Evolutionary conservation across 2,329 filamentous ascomycete genomes (phyloP).

Genomic region (Pyricularia pennisetigena): DNA sequence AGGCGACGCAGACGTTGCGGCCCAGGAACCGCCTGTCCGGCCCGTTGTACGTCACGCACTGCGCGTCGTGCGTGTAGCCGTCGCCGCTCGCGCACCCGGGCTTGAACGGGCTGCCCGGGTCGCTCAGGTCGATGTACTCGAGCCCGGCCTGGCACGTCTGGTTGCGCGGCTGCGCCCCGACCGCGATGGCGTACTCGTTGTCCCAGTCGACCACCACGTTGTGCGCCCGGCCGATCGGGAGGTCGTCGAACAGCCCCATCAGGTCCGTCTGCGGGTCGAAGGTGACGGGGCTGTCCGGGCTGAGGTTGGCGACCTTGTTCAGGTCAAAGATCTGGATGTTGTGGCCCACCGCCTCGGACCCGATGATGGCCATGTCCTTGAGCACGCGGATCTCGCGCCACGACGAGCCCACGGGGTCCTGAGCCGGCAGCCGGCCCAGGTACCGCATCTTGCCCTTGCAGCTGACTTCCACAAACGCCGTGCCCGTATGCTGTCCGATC

Average conservation of each 20-base stretch:
- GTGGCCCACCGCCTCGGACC: slow-evolving; percentile 34
- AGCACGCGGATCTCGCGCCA: slow-evolving; percentile 42
- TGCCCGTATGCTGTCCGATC: slow-evolving; percentile 42
- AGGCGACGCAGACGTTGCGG: slow-evolving; percentile 45
- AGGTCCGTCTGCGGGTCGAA: background rate
- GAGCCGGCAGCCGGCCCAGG: slow-evolving; percentile 40
- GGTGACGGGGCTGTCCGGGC: slow-evolving; percentile 23
- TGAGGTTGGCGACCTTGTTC: slow-evolving; percentile 16
- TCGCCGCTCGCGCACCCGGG: slow-evolving; percentile 43
- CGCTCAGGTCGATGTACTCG: slow-evolving; percentile 47
- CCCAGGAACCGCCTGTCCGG: slow-evolving; percentile 36
- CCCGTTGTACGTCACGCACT: slow-evolving; percentile 44
- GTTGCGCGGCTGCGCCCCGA: slow-evolving; percentile 26
- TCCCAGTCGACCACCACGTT: slow-evolving; percentile 10
- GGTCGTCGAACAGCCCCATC: background rate
- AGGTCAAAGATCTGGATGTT: background rate
- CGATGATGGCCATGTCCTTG: slow-evolving; percentile 25
- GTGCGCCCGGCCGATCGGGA: slow-evolving; percentile 4
- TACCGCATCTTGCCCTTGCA: slow-evolving; percentile 38
- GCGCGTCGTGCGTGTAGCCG: slow-evolving; percentile 52
- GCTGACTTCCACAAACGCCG: slow-evolving; percentile 43
- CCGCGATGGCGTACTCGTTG: slow-evolving; percentile 34
- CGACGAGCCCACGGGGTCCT: slow-evolving; percentile 12
- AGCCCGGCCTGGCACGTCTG: slow-evolving; percentile 40
- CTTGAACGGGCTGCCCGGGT: slow-evolving; percentile 39